Percentiles rank a stretch among this genome's conserved stretches.
phyloP scores from a whole-genome alignment of 208 protist genomes.

The Angomonas deanei region DNA sequence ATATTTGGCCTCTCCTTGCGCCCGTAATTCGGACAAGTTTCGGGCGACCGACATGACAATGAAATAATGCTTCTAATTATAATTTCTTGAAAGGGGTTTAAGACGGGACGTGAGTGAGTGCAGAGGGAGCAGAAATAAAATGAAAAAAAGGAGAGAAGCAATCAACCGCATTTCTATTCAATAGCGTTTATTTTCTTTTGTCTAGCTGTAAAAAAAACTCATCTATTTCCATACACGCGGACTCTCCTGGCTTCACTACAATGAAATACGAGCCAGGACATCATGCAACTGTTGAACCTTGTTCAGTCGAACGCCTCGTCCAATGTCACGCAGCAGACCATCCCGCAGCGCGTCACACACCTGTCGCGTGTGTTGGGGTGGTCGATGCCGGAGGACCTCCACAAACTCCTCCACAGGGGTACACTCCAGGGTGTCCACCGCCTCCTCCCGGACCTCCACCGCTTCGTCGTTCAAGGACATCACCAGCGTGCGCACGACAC shows the following conservation, averaged over 20 bases:
- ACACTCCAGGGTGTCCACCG: constrained; percentile 40
- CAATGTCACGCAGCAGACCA: constrained; percentile 47
- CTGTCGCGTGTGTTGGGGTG: constrained; percentile 35
- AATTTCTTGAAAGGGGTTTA: background rate
- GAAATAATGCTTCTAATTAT: no score
- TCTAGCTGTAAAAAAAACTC: no score
- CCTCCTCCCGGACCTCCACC: constrained; percentile 22
- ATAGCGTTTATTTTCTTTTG: no score
- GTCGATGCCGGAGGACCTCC: constrained; percentile 30
- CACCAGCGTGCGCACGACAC: constrained; percentile 45
- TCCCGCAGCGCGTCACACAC: constrained; percentile 49
- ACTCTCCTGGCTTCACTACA: background rate
- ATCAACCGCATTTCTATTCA: background rate
- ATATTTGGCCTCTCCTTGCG: constrained; percentile 25
- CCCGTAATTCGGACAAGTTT: background rate
- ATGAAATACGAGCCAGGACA: background rate
- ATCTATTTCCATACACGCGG: background rate
- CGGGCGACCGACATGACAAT: background rate
- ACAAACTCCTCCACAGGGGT: constrained; percentile 30
- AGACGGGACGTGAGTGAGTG: no score
- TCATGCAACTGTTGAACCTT: constrained; percentile 1
- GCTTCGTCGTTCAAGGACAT: constrained; percentile 63
- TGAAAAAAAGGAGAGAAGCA: background rate
- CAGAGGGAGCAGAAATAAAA: background rate
- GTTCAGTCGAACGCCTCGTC: constrained; percentile 35